Base-by-base conservation (phyloP, 768 basidiomycete species). In the Floccularia luteovirens region DNA sequence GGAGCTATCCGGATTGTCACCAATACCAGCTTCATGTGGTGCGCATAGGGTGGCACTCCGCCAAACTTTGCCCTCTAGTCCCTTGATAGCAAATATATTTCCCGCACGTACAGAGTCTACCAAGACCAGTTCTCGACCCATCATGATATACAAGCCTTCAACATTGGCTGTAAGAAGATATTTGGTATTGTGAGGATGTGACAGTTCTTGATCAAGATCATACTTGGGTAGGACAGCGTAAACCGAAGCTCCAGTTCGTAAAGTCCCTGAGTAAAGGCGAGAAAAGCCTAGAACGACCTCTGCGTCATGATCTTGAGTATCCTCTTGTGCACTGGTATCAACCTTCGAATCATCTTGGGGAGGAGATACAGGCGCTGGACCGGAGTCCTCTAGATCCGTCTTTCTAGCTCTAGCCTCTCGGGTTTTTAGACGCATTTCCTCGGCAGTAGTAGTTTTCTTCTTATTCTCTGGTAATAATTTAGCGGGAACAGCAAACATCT, bases 401-500 rank as follows among this genome's bases (percentile, higher is more conserved):
- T 59, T 52, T 19, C 53, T 53, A 3, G 60, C 62, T 51, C 72
- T 72, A 1, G 70, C 66, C 28, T 76, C 80, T 46, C 67, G 67
- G 1, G 81, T 84, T 43, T 72, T 69, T 7, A 64, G 62, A 14
- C 87, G 72, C 77, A 93, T 79, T 52, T 94, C 87, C 24, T 93
- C 90, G 0, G 87, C 84, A 0, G 84, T 89, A 34, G 89, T 51
- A 13, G 74, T 66, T 49, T 70, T 81, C 53, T 78, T 78, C 61
- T 88, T 90, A 59, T 86, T 82, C 54, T 92, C 87, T 0, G 94
- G 94, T 17, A 99, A 64, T 35, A 92, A 85, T 41, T 75, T 75
- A 16, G 59, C 63, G n/a, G 79, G 63, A 0, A 97, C 83, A 1
- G 92, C 91, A 53, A 98, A 97, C 94, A 98, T 99, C 60, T 98